Evolutionary conservation across 305 asterid species (phyloP), one percentile per base, ranked within the genome.

Genomic region (Fraxinus sp.): DNA sequence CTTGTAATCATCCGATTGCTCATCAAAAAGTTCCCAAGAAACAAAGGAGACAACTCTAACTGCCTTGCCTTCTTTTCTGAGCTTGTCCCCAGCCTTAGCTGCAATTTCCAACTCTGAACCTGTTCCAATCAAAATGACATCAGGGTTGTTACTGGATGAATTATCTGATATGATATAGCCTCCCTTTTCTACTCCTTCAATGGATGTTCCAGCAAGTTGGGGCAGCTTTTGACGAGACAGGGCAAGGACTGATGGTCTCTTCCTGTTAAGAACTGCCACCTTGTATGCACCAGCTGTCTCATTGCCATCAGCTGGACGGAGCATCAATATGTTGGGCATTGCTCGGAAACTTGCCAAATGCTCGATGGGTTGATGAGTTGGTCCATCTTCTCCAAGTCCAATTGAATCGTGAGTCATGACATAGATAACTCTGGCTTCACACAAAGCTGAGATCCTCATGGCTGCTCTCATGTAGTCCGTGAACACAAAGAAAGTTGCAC

Each of bases 311-410:
- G 99, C 98, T 36, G 99, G 99, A 7, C 99, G 98, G 88, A 95
- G 86, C 98, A 95, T 95, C 86, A 95, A 85, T 52, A 95, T 86
- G 75, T 95, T 94, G 78, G 99, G 99, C 99, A 95, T 95, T 32
- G 99, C 98, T 2, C 99, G 87, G 91, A 95, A 95, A 86, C 98
- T 95, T 52, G 99, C 97, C 84, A 95, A 80, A 82, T 95, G 99
- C 89, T 95, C 99, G 9, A 95, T 90, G 36, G 99, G 98, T 89
- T 95, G 98, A 80, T 95, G 98, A 32, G 99, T 95, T 20, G 99
- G 98, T 4, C 99, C 99, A 70, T 94, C 99, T 89, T 95, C 99
- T 86, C 99, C 99, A 32, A 95, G 94, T 16, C 99, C 99, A 24
- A 95, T 94, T 0, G 99, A 95, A 85, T 95, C 62, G 39, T 95